phyloP scores from a whole-genome alignment of 2,329 filamentous ascomycete genomes.

The Nakataea oryzae region DNA sequence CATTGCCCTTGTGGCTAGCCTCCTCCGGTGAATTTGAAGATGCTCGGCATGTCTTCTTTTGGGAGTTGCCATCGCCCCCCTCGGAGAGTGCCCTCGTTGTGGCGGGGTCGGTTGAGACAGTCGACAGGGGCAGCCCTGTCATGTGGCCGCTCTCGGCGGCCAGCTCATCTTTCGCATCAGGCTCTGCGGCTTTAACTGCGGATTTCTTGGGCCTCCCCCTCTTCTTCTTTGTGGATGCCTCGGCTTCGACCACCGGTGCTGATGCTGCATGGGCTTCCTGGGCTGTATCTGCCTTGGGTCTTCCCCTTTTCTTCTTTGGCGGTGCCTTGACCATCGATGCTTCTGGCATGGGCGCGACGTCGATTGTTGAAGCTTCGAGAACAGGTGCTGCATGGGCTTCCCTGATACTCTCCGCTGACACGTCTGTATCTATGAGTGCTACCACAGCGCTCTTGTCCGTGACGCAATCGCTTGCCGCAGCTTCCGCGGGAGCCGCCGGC shows the following conservation, averaged over 20 bases:
- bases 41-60: neutral
- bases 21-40: neutral
- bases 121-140: neutral
- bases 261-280: neutral
- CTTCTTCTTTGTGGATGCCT: conserved; percentile 17
- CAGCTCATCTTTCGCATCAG: neutral
- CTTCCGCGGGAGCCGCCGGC: neutral
- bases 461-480: neutral
- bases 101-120: neutral
- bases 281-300: conserved; percentile 20
- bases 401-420: neutral
- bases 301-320: conserved; percentile 20
- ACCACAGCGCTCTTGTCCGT: neutral
- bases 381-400: neutral
- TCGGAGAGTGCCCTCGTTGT: neutral
- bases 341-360: neutral
- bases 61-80: neutral
- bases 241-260: conserved; percentile 1
- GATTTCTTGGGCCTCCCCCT: conserved; percentile 32
- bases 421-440: neutral
- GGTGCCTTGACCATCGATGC: neutral
- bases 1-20: neutral
- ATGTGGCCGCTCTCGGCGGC: neutral
- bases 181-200: conserved; percentile 9
- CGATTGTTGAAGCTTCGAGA: neutral